These are phyloP conservation scores for Colletotrichum sp. DNA, from an alignment of 2,329 filamentous ascomycete species.

Conservation along the genomic window DNA sequence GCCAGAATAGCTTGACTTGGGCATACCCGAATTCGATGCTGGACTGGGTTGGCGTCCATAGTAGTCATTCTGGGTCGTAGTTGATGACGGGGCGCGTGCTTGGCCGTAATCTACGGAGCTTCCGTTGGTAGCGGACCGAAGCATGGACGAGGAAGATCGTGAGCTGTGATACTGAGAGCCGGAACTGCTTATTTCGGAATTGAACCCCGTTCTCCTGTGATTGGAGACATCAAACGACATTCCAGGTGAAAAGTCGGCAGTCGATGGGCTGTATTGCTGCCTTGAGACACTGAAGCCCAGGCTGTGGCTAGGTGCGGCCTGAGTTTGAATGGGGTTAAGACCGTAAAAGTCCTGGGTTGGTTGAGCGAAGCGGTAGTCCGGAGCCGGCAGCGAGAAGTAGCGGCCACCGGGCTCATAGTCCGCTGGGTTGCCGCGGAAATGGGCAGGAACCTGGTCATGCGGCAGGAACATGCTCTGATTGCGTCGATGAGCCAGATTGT, in stretches of 20 bases:
- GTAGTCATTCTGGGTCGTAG: not conserved
- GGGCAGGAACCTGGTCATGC: not conserved
- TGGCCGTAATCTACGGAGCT: not conserved
- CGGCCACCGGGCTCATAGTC: not conserved
- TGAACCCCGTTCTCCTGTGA: not conserved
- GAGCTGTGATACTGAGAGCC: not conserved
- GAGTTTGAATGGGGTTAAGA: not conserved
- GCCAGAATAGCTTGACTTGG: not conserved
- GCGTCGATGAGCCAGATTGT: not conserved
- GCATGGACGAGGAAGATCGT: not conserved
- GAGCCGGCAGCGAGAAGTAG: not conserved
- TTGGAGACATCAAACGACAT: not conserved
- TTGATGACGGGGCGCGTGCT: not conserved
- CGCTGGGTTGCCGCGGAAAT: not conserved
- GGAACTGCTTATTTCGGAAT: not conserved
- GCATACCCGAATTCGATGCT: not conserved
- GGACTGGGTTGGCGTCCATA: not conserved
- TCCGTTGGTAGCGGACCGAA: not conserved
- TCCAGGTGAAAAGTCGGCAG: not conserved
- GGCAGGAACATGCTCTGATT: not conserved
- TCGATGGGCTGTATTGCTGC: not conserved
- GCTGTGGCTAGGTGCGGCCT: not conserved
- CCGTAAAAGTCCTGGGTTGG: not conserved
- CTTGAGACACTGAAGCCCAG: not conserved
- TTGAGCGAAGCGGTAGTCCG: not conserved